Evolutionary conservation across 2,329 filamentous ascomycete species (phyloP).

Genomic region (Colletotrichum gigasporum): DNA sequence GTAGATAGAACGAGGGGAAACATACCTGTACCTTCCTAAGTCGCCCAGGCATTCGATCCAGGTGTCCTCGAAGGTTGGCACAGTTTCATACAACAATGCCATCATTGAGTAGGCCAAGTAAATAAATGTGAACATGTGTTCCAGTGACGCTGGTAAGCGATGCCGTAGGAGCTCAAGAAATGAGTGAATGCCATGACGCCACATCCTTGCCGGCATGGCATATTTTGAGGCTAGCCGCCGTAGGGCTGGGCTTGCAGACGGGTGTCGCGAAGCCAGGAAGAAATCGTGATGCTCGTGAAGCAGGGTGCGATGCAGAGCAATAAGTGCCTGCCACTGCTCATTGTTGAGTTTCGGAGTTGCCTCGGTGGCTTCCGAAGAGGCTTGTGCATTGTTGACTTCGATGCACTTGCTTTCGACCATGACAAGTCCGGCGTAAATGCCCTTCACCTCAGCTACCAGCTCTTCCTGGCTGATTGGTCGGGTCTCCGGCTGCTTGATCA

Average conservation of each 20-base stretch:
- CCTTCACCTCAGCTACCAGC: constrained; percentile 81
- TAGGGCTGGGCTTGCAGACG: constrained; percentile 75
- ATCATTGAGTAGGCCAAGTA: constrained; percentile 92
- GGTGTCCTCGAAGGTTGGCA: constrained; percentile 82
- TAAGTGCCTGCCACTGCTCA: constrained; percentile 85
- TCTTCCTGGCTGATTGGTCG: constrained; percentile 73
- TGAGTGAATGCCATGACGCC: constrained; percentile 89
- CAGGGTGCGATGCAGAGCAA: constrained; percentile 81
- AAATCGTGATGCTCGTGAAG: constrained; percentile 87
- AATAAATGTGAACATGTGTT: constrained; percentile 92
- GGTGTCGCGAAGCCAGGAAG: constrained; percentile 88
- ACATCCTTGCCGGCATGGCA: constrained; percentile 92
- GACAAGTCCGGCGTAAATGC: constrained; percentile 82
- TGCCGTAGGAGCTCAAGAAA: constrained; percentile 82
- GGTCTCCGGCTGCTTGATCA: neutral
- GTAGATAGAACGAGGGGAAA: too few species aligned
- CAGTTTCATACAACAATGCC: constrained; percentile 84
- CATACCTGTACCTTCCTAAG: constrained; percentile 72
- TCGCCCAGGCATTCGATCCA: constrained; percentile 96
- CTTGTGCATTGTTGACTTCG: constrained; percentile 76
- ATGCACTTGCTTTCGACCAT: constrained; percentile 91
- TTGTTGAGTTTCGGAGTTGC: constrained; percentile 58
- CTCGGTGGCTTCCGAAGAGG: constrained; percentile 53
- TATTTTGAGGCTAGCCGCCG: constrained; percentile 80
- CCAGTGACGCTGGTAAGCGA: constrained; percentile 77